Evolutionary conservation across 2,329 filamentous ascomycete species (phyloP).

Genomic region (Ciborinia camelliae): DNA sequence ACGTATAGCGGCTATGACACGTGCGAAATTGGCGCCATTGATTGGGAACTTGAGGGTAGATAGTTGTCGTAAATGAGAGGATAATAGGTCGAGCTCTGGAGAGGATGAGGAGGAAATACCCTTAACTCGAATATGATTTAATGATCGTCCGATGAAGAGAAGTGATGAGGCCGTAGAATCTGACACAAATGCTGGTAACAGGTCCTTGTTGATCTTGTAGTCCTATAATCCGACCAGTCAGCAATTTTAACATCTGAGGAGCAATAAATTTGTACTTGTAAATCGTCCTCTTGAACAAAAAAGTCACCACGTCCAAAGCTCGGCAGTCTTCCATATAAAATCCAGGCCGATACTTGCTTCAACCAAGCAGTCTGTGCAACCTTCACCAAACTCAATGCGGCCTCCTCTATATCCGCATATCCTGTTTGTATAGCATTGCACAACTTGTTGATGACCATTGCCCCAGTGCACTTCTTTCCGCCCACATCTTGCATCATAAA

Average conservation of each 20-base stretch:
- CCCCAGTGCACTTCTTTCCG: slow-evolving; percentile 55
- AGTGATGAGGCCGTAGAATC: slow-evolving; percentile 73
- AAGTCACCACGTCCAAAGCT: slow-evolving; percentile 79
- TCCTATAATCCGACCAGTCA: slow-evolving; percentile 41
- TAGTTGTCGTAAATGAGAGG: slow-evolving; percentile 66
- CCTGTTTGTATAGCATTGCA: slow-evolving; percentile 78
- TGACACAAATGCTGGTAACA: slow-evolving; percentile 79
- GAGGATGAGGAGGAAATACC: slow-evolving; percentile 43
- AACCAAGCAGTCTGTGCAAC: slow-evolving; percentile 88
- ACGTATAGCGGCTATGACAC: slow-evolving; percentile 71
- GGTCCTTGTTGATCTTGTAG: slow-evolving; percentile 54
- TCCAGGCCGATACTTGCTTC: slow-evolving; percentile 84
- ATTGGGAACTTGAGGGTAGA: slow-evolving; percentile 70
- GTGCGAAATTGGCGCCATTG: slow-evolving; percentile 65
- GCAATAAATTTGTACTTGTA: slow-evolving; percentile 1
- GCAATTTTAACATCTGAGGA: neutral
- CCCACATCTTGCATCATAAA: slow-evolving; percentile 55
- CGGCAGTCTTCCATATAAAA: slow-evolving; percentile 82
- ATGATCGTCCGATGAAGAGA: slow-evolving; percentile 83
- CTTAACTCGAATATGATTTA: slow-evolving; percentile 73
- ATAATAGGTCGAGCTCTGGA: slow-evolving; percentile 57
- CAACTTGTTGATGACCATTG: slow-evolving; percentile 72
- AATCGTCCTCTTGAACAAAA: slow-evolving; percentile 59
- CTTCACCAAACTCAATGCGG: slow-evolving; percentile 67
- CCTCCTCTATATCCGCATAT: slow-evolving; percentile 78